A percentile compares a stretch with the other conserved stretches of the same genome.
Evolutionary conservation across 108 stramenopile species (phyloP).

Genomic region (Discostella pseudostelligera): DNA sequence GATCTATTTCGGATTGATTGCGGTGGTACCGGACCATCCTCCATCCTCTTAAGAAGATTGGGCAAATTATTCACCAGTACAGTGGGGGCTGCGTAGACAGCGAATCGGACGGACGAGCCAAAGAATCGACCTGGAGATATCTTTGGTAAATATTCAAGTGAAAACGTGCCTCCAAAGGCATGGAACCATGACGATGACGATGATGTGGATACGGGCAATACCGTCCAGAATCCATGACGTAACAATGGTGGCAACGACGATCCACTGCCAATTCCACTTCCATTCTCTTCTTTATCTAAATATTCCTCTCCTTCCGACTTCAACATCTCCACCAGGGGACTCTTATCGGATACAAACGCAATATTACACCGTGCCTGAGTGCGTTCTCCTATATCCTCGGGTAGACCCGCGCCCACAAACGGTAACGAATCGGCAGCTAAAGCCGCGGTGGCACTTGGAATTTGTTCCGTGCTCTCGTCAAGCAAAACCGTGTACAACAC

Average conservation of each 20-base stretch:
- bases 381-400: slow-evolving; percentile 19
- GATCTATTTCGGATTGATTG: slow-evolving; percentile 20
- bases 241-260: slow-evolving; percentile 30
- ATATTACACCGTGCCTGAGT: slow-evolving; percentile 58
- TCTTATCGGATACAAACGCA: slow-evolving; percentile 74
- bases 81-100: slow-evolving; percentile 66
- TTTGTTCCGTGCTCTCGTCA: slow-evolving; percentile 48
- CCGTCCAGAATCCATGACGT: slow-evolving; percentile 71
- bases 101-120: slow-evolving; percentile 48
- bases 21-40: slow-evolving; percentile 16
- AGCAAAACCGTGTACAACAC: slow-evolving; percentile 77
- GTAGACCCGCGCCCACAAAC: slow-evolving; percentile 48
- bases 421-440: slow-evolving; percentile 44
- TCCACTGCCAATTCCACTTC: neutral
- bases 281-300: slow-evolving; percentile 14
- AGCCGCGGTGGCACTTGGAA: slow-evolving; percentile 61
- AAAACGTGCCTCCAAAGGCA: slow-evolving; percentile 36
- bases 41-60: slow-evolving; percentile 43
- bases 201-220: slow-evolving; percentile 56
- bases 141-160: slow-evolving; percentile 65
- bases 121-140: slow-evolving; percentile 82
- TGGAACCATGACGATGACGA: slow-evolving; percentile 33
- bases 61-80: slow-evolving; percentile 55
- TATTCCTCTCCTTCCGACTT: slow-evolving; percentile 41
- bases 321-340: slow-evolving; percentile 50